Evolutionary conservation across 1,284 basidiomycete species (phyloP).

Genomic region (Rhodofomes roseus): DNA sequence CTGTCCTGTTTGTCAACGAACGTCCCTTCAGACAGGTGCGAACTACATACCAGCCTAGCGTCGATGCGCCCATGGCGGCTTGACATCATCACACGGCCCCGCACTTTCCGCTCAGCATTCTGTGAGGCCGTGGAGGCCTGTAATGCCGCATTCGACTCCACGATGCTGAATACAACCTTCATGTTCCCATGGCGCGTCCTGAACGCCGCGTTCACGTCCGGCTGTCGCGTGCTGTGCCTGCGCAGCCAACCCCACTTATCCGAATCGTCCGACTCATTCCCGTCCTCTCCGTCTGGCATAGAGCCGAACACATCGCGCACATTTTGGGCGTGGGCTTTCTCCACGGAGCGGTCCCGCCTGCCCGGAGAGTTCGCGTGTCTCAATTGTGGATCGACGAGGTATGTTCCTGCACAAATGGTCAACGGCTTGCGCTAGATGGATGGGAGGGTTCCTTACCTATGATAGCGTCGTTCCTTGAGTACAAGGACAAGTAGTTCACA

Average conservation of each 20-base stretch:
- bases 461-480: slow-evolving; percentile 15
- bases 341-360: not conserved
- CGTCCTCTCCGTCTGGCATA: not conserved
- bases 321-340: slow-evolving; percentile 4
- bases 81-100: slow-evolving; percentile 18
- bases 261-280: not conserved
- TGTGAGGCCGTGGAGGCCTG: not conserved
- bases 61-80: slow-evolving; percentile 23
- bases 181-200: slow-evolving; percentile 25
- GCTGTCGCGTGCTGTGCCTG: not conserved
- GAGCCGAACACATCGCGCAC: slow-evolving; percentile 4
- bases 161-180: slow-evolving; percentile 16
- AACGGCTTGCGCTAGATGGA: not conserved
- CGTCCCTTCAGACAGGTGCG: not conserved
- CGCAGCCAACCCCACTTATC: not conserved
- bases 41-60: slow-evolving; percentile 21
- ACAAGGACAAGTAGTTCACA: slow-evolving; percentile 20
- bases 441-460: slow-evolving; percentile 8
- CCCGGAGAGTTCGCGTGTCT: not conserved
- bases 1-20: slow-evolving; percentile 6
- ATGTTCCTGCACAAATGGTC: slow-evolving; percentile 9
- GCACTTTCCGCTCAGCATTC: not conserved
- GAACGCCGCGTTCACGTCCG: slow-evolving; percentile 24
- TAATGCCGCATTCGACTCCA: slow-evolving; percentile 1
- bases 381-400: slow-evolving; percentile 15